These are phyloP conservation scores for Cladophialophora psammophila DNA, from an alignment of 2,329 filamentous ascomycete species.

Conservation along the genomic window DNA sequence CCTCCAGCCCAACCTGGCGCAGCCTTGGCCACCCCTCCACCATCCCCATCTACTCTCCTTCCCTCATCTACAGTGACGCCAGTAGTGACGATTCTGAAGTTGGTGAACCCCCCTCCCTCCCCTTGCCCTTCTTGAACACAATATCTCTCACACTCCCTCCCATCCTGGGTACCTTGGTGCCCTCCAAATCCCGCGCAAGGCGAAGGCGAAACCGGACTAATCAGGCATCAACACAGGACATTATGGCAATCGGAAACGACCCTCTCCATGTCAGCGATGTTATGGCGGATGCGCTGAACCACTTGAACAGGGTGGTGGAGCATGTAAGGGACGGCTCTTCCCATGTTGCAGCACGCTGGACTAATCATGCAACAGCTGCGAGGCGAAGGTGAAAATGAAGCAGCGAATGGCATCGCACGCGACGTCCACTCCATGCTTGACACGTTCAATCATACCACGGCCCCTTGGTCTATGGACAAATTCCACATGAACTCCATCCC, in stretches of 20 bases:
- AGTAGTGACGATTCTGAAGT: constrained; percentile 37
- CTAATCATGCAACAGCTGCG: constrained; percentile 45
- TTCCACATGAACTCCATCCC: constrained; percentile 37
- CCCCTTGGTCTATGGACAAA: constrained; percentile 41
- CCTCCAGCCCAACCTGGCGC: constrained; percentile 20
- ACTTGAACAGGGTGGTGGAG: constrained; percentile 40
- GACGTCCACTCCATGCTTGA: constrained; percentile 45
- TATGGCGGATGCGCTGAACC: constrained; percentile 37
- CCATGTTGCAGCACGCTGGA: constrained; percentile 20
- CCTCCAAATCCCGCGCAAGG: constrained; percentile 5
- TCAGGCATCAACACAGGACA: constrained; percentile 37
- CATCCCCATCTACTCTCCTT: constrained; percentile 33
- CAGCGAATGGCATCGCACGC: constrained; percentile 48
- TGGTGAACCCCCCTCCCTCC: constrained; percentile 9
- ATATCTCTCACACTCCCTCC: background rate
- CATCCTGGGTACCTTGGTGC: background rate
- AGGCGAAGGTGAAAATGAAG: constrained; percentile 42
- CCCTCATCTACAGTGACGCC: constrained; percentile 38
- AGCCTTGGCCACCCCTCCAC: constrained; percentile 30
- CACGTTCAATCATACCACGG: constrained; percentile 45
- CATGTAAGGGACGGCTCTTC: constrained; percentile 37
- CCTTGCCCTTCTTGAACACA: background rate
- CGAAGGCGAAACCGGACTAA: constrained; percentile 19
- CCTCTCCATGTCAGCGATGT: constrained; percentile 39
- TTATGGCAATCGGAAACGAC: constrained; percentile 37